Evolutionary conservation across 441 rosid species (phyloP), one percentile per base, ranked within the genome.

Genomic region (Euphorbia celastroides): DNA sequence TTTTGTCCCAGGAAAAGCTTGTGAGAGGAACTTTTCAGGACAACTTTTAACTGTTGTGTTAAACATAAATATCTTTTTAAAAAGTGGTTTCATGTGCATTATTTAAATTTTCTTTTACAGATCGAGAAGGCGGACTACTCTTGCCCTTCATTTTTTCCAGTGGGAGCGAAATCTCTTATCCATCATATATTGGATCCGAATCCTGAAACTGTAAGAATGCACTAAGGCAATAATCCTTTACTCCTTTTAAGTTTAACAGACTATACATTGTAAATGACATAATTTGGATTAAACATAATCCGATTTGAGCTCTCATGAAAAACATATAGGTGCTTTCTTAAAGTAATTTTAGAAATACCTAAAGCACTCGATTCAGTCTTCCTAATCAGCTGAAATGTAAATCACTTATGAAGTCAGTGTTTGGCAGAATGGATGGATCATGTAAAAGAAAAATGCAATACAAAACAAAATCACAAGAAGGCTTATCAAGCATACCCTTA

Each of bases 121-220:
- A 85, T 93, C 41, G 88, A 86, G 66, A 84, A 57, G 68, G 99
- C 97, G 61, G 96, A 91, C n/a, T 93, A 82, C 76, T 80, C 95
- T 62, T 89, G 93, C 70, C 99, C 99, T 42, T 80, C 96, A 52
- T 91, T 87, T 84, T 91, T 91, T 81, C 92, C 99, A 7, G 79
- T 89, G 69, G 97, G 87, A 60, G 96, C 95, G 41, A 93, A 85
- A 76, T 77, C 90, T 38, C 83, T 93, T 76, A 89, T 93, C 79
- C 81, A 75, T 30, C 86, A 86, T 69, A 91, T 93, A 72, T 75
- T 93, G 79, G 97, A 93, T 74, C 96, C 97, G 62, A 91, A 89
- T 79, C 88, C 97, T 62, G 93, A 80, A 84, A 88, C 85, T 27
- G 99, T 93, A 81, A 81, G 96, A 80, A 28, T 17, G 20, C 36